Evolutionary conservation across 345 rosid genomes (phyloP).

Genomic region (Moringa oleifera): DNA sequence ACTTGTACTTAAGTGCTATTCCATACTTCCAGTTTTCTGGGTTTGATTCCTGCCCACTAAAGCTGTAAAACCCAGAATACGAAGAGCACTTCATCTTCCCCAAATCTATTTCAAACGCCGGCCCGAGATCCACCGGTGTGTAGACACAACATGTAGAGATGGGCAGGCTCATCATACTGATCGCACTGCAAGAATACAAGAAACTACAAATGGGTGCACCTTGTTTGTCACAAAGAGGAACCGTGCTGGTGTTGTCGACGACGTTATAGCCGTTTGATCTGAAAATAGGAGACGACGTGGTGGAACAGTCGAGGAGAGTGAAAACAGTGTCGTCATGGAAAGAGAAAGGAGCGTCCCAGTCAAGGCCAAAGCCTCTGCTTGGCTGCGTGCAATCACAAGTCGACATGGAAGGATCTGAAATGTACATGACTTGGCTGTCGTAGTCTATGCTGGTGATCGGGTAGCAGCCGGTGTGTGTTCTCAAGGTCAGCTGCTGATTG

Average conservation of each 20-base stretch:
- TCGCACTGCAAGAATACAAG: slow-evolving; percentile 72
- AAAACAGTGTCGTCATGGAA: slow-evolving; percentile 69
- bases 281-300: slow-evolving; percentile 52
- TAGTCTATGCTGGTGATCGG: slow-evolving; percentile 67
- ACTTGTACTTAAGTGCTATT: slow-evolving; percentile 74
- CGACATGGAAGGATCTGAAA: slow-evolving; percentile 82
- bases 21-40: slow-evolving; percentile 90
- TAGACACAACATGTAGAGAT: slow-evolving; percentile 90
- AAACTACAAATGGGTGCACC: slow-evolving; percentile 79
- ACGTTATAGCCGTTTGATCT: slow-evolving; percentile 18
- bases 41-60: slow-evolving; percentile 64
- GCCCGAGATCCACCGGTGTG: slow-evolving; percentile 82
- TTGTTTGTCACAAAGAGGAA: slow-evolving; percentile 59
- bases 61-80: slow-evolving; percentile 76
- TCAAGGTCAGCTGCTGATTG: slow-evolving; percentile 46
- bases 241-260: slow-evolving; percentile 23
- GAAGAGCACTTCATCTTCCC: slow-evolving; percentile 60
- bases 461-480: slow-evolving; percentile 79
- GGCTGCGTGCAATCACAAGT: slow-evolving; percentile 77
- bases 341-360: slow-evolving; percentile 87
- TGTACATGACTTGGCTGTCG: slow-evolving; percentile 45
- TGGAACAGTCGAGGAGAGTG: slow-evolving; percentile 74
- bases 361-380: slow-evolving; percentile 78
- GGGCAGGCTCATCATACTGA: slow-evolving; percentile 59
- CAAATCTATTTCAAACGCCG: slow-evolving; percentile 72